These are phyloP conservation scores for Westerdykella aurantiaca DNA, from an alignment of 2,329 filamentous ascomycete genomes.

Conservation along the genomic window DNA sequence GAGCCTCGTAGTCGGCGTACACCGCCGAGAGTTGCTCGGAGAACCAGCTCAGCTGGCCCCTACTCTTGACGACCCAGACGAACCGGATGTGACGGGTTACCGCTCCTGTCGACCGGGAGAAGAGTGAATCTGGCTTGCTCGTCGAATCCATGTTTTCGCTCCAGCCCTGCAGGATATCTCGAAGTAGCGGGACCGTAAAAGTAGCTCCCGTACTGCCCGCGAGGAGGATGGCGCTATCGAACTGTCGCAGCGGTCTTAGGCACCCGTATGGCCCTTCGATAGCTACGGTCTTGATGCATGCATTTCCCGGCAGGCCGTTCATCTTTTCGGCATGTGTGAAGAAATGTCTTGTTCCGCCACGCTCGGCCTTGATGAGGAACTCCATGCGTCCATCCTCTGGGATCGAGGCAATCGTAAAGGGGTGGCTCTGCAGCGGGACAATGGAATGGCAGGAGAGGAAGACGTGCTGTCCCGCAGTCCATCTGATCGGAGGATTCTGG, in stretches of 20 bases:
- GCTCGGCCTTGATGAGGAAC: slow-evolving; percentile 52
- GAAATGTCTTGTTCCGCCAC: slow-evolving; percentile 49
- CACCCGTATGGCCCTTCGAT: slow-evolving; percentile 53
- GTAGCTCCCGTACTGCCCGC: slow-evolving; percentile 57
- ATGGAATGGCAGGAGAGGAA: slow-evolving; percentile 55
- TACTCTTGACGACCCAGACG: slow-evolving; percentile 56
- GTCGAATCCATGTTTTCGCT: slow-evolving; percentile 21
- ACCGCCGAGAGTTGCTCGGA: slow-evolving; percentile 45
- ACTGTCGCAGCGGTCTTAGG: slow-evolving; percentile 51
- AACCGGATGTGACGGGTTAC: slow-evolving; percentile 50
- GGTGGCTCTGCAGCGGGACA: slow-evolving; percentile 56
- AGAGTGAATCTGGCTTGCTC: slow-evolving; percentile 8
- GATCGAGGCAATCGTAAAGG: slow-evolving; percentile 58
- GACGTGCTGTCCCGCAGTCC: slow-evolving; percentile 59
- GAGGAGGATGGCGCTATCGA: slow-evolving; percentile 55
- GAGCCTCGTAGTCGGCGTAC: slow-evolving; percentile 38
- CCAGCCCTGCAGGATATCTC: slow-evolving; percentile 51
- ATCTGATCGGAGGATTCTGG: slow-evolving; percentile 49
- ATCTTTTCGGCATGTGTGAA: slow-evolving; percentile 47
- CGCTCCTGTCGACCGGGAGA: slow-evolving; percentile 19
- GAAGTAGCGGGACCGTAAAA: slow-evolving; percentile 52
- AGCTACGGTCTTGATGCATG: slow-evolving; percentile 36
- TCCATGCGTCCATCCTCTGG: slow-evolving; percentile 52
- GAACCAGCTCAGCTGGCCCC: slow-evolving; percentile 50
- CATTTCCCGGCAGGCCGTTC: slow-evolving; percentile 8